These are phyloP conservation scores for Russula earlei DNA, from an alignment of 768 basidiomycete species.

Conservation along the genomic window DNA sequence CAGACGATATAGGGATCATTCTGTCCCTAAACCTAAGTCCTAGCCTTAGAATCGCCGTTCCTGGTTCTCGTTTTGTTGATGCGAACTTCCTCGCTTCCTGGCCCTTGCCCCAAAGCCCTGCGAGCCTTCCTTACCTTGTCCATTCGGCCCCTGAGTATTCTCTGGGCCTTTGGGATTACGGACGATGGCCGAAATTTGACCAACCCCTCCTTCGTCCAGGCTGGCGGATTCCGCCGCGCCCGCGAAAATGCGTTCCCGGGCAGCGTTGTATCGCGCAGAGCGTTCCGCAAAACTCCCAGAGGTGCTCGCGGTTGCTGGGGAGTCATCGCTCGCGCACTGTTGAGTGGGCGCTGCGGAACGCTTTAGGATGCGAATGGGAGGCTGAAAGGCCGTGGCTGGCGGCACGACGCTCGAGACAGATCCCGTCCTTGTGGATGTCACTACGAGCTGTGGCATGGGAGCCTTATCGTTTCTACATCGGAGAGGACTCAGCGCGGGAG, in stretches of 20 bases:
- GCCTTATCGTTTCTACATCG: conserved; percentile 42
- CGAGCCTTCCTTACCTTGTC: conserved; percentile 3
- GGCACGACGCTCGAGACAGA: conserved; percentile 31
- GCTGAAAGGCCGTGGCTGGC: conserved; percentile 49
- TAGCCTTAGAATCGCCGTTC: background rate
- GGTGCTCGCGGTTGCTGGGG: conserved; percentile 21
- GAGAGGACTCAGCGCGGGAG: background rate
- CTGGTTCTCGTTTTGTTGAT: background rate
- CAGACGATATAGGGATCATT: background rate
- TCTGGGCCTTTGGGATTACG: conserved; percentile 17
- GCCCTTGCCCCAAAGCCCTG: conserved; percentile 7
- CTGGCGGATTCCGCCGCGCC: conserved; percentile 1
- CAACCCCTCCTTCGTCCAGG: background rate
- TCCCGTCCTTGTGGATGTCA: conserved; percentile 32
- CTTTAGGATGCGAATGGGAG: conserved; percentile 62
- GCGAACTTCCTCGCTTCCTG: background rate
- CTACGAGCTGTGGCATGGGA: conserved; percentile 61
- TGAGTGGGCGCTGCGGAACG: conserved; percentile 32
- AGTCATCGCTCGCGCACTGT: conserved; percentile 10
- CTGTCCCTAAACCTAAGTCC: background rate
- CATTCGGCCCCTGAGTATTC: background rate
- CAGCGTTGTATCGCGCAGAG: conserved; percentile 65
- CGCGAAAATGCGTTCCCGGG: conserved; percentile 63
- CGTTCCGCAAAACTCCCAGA: conserved; percentile 46
- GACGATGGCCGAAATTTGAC: background rate